Conservation (phyloP, 768 basidiomycete genomes). For the Flagelloscypha sp. region DNA sequence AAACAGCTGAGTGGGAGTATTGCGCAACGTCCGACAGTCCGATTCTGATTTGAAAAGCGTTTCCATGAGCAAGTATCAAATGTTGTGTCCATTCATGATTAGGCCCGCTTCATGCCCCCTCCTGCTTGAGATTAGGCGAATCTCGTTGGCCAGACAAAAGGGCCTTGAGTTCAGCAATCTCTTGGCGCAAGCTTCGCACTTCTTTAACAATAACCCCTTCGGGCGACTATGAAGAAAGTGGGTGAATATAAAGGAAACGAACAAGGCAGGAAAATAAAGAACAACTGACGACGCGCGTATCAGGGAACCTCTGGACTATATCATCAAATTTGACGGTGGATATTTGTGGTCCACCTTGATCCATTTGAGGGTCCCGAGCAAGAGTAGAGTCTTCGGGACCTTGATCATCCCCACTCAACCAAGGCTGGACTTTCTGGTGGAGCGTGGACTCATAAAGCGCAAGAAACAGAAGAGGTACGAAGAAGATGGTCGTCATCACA, state of each 20-base stretch:
- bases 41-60: too few relatives aligned
- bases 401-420: constrained; percentile 57
- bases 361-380: constrained; percentile 52
- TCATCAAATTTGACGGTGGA: constrained; percentile 64
- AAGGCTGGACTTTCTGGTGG: constrained; percentile 42
- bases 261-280: too few relatives aligned
- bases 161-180: too few relatives aligned
- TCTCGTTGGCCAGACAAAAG: too few relatives aligned
- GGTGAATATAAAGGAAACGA: constrained; percentile 3
- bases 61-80: too few relatives aligned
- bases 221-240: constrained; percentile 43
- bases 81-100: too few relatives aligned
- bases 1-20: too few relatives aligned
- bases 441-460: constrained; percentile 67
- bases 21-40: too few relatives aligned
- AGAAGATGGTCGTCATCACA: constrained; percentile 78
- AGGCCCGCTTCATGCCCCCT: too few relatives aligned
- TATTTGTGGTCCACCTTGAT: constrained; percentile 54
- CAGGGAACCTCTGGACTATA: constrained; percentile 63
- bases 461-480: constrained; percentile 64
- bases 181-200: too few relatives aligned
- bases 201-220: constrained; percentile 63
- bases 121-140: too few relatives aligned
- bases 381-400: constrained; percentile 46
- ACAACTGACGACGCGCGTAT: constrained; percentile 58